Conservation (phyloP, 176 grass and related monocot species). For the Elaeis guineensis region DNA sequence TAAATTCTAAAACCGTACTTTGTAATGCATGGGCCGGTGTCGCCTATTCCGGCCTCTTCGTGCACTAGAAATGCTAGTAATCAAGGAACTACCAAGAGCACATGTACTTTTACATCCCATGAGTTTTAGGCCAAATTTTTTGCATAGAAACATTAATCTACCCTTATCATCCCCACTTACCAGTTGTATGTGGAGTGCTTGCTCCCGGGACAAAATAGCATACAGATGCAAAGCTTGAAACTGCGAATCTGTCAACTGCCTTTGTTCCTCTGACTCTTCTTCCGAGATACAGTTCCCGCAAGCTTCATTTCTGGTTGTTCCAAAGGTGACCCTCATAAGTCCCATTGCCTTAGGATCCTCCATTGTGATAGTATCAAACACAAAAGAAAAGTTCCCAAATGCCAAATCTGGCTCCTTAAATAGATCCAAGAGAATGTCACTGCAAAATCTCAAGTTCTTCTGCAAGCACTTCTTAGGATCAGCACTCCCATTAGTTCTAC, state of each 20-base stretch:
- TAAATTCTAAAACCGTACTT: not conserved
- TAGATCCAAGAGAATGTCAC: conserved; percentile 38
- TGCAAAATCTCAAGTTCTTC: conserved; percentile 29
- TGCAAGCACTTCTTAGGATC: conserved; percentile 42
- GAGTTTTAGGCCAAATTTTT: conserved; percentile 51
- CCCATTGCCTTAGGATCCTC: conserved; percentile 48
- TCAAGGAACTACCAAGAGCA: conserved; percentile 33
- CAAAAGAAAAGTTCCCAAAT: conserved; percentile 57
- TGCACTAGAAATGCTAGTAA: conserved; percentile 46
- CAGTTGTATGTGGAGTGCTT: conserved; percentile 37
- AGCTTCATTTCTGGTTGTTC: conserved; percentile 2
- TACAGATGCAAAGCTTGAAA: conserved; percentile 43
- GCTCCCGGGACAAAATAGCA: conserved; percentile 36
- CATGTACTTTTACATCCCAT: conserved; percentile 60
- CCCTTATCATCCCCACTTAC: conserved; percentile 33
- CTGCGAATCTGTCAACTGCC: conserved; percentile 12
- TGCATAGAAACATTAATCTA: conserved; percentile 52
- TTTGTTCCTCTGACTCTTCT: conserved; percentile 19
- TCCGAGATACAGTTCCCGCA: not conserved
- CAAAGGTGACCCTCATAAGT: conserved; percentile 46
- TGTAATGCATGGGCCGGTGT: conserved; percentile 27
- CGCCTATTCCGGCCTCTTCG: conserved; percentile 39
- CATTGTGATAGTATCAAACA: conserved; percentile 34
- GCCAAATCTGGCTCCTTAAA: conserved; percentile 71
- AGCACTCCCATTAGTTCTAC: conserved; percentile 6